Percentiles rank a stretch among this genome's conserved stretches.
Conservation (phyloP, 768 basidiomycete genomes). For the Pleurotus tuoliensis region DNA sequence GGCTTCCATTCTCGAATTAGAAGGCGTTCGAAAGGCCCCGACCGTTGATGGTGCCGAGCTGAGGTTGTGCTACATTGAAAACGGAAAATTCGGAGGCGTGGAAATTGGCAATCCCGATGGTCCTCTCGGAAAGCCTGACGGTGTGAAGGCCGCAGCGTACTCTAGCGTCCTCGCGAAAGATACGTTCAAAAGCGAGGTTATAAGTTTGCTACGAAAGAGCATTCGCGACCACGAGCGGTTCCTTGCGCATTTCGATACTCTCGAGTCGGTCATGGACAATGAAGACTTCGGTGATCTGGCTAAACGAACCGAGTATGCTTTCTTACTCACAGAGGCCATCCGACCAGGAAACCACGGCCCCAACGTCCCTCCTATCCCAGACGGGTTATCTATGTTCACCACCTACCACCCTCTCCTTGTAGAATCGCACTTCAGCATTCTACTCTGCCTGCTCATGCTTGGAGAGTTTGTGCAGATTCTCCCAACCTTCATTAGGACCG, state of each 20-base stretch:
- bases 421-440: slow-evolving; percentile 79
- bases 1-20: slow-evolving; percentile 62
- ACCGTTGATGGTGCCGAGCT: slow-evolving; percentile 71
- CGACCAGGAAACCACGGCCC: slow-evolving; percentile 54
- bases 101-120: slow-evolving; percentile 82
- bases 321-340: slow-evolving; percentile 60
- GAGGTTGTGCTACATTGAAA: slow-evolving; percentile 70
- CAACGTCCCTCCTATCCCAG: slow-evolving; percentile 29
- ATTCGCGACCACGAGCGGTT: slow-evolving; percentile 86
- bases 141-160: slow-evolving; percentile 64
- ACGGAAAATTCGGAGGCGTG: slow-evolving; percentile 78
- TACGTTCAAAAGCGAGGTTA: slow-evolving; percentile 58
- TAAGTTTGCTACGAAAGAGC: slow-evolving; percentile 61
- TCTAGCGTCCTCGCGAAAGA: slow-evolving; percentile 50
- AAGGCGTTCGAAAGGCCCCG: slow-evolving; percentile 57
- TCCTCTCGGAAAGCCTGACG: slow-evolving; percentile 57
- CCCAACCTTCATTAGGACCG: slow-evolving; percentile 61
- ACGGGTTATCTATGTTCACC: slow-evolving; percentile 65
- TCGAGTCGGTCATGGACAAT: slow-evolving; percentile 41
- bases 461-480: slow-evolving; percentile 67
- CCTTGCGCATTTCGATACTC: slow-evolving; percentile 75
- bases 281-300: slow-evolving; percentile 41
- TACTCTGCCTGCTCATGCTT: slow-evolving; percentile 73
- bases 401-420: slow-evolving; percentile 90
- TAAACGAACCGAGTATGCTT: slow-evolving; percentile 60